phyloP scores from a whole-genome alignment of 768 basidiomycete species.

The Nidularia pulvinata region DNA sequence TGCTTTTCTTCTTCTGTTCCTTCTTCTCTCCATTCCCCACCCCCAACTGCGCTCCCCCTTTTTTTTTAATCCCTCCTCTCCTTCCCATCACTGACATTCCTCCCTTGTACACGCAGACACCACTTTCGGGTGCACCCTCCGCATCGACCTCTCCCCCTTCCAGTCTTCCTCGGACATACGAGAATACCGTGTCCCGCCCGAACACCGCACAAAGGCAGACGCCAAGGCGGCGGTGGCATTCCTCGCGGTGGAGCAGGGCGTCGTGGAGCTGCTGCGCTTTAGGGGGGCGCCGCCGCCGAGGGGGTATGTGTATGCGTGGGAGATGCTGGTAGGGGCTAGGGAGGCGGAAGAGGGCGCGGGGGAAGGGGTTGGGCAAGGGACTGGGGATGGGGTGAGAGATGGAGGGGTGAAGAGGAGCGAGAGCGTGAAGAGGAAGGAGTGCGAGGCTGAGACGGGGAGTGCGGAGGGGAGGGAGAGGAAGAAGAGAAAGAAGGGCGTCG shows the following conservation, averaged over 20 bases:
- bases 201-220: conserved; percentile 59
- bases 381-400: too few species aligned
- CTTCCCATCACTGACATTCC: conserved; percentile 12
- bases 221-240: conserved; percentile 59
- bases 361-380: too few species aligned
- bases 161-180: conserved; percentile 29
- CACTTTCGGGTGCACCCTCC: conserved; percentile 55
- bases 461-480: background rate
- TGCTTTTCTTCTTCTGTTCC: background rate
- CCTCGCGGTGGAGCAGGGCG: conserved; percentile 52
- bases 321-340: too few species aligned
- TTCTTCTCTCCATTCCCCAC: background rate
- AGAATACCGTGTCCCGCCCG: conserved; percentile 41
- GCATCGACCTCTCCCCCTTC: conserved; percentile 32
- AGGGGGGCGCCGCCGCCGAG: conserved; percentile 36
- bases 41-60: background rate
- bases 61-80: background rate
- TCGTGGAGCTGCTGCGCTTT: conserved; percentile 61
- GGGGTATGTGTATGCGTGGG: too few species aligned
- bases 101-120: too few species aligned
- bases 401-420: background rate
- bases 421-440: conserved; percentile 11
- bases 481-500: conserved; percentile 12
- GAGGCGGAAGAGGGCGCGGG: too few species aligned
- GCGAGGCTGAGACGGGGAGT: background rate